A percentile compares a stretch with the other conserved stretches of the same genome.
phyloP scores from a whole-genome alignment of 352 stramenopile species.

The Phytophthora ramorum region DNA sequence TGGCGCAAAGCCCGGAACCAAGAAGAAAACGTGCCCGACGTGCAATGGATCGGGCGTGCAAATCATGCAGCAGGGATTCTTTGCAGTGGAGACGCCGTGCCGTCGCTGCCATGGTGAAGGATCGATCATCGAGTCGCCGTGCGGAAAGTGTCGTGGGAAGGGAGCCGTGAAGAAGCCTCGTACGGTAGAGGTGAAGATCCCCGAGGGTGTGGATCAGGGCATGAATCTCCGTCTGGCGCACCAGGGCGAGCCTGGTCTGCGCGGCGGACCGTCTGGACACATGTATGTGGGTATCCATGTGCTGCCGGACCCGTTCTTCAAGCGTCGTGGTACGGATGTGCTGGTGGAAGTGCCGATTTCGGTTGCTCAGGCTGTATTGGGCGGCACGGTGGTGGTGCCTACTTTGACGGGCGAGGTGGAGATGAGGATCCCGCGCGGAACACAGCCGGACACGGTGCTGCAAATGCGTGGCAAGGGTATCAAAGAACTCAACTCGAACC shows the following conservation, averaged over 20 bases:
- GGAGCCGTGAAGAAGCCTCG: conserved; percentile 91
- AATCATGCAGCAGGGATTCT: conserved; percentile 90
- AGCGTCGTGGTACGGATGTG: conserved; percentile 95
- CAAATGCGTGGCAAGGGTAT: conserved; percentile 98
- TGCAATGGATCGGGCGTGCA: conserved; percentile 89
- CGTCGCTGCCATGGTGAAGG: conserved; percentile 84
- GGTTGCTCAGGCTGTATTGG: conserved; percentile 93
- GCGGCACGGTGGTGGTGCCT: conserved; percentile 94
- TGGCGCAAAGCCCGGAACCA: conserved; percentile 85
- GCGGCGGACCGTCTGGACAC: conserved; percentile 92
- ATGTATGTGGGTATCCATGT: conserved; percentile 96
- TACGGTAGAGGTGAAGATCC: conserved; percentile 95
- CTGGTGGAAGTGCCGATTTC: conserved; percentile 95
- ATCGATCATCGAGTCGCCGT: conserved; percentile 87
- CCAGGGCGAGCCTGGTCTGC: conserved; percentile 90
- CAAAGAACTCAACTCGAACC: conserved; percentile 92
- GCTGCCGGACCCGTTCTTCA: conserved; percentile 95
- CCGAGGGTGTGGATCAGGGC: conserved; percentile 95
- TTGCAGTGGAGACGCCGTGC: conserved; percentile 89
- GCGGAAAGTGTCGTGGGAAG: conserved; percentile 78
- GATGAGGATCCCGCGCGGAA: conserved; percentile 96
- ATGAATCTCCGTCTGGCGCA: conserved; percentile 95
- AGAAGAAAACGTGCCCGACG: conserved; percentile 76
- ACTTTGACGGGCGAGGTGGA: conserved; percentile 98
- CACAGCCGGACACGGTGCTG: conserved; percentile 95